Evolutionary conservation across 495 filamentous ascomycete species (phyloP).

Genomic region (Talaromyces ruber): DNA sequence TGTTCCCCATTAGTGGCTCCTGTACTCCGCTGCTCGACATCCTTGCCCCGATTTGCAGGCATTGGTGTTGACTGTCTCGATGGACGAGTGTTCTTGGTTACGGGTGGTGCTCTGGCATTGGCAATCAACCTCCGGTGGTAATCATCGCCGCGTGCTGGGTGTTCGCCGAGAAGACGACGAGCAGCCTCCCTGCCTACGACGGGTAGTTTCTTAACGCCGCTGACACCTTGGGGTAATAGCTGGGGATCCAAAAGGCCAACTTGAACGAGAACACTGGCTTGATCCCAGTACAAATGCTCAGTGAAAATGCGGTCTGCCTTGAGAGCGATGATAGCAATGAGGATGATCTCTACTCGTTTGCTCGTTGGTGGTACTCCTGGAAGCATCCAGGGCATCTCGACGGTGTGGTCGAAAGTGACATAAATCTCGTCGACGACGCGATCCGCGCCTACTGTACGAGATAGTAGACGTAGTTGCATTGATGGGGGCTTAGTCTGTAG

Average conservation of each 20-base stretch:
- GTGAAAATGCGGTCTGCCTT: constrained; percentile 66
- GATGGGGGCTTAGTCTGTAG: constrained; percentile 61
- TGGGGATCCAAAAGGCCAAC: constrained; percentile 64
- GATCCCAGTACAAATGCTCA: constrained; percentile 86
- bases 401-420: constrained; percentile 59
- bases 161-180: constrained; percentile 55
- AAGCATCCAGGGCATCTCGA: constrained; percentile 69
- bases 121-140: constrained; percentile 29
- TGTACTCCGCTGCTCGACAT: background rate
- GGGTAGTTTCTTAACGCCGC: constrained; percentile 55
- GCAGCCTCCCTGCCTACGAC: constrained; percentile 62
- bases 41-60: background rate
- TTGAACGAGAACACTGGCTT: constrained; percentile 71
- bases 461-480: constrained; percentile 60
- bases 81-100: background rate
- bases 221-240: constrained; percentile 35
- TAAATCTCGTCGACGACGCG: constrained; percentile 54
- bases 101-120: background rate
- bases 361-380: constrained; percentile 69
- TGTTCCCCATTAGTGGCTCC: background rate
- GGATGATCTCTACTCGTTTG: constrained; percentile 56
- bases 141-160: constrained; percentile 29
- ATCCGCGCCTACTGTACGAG: constrained; percentile 56
- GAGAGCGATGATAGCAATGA: constrained; percentile 69
- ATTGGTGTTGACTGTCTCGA: background rate